Evolutionary conservation across 768 basidiomycete genomes (phyloP).

Genomic region (Macrolepiota fuliginosa): DNA sequence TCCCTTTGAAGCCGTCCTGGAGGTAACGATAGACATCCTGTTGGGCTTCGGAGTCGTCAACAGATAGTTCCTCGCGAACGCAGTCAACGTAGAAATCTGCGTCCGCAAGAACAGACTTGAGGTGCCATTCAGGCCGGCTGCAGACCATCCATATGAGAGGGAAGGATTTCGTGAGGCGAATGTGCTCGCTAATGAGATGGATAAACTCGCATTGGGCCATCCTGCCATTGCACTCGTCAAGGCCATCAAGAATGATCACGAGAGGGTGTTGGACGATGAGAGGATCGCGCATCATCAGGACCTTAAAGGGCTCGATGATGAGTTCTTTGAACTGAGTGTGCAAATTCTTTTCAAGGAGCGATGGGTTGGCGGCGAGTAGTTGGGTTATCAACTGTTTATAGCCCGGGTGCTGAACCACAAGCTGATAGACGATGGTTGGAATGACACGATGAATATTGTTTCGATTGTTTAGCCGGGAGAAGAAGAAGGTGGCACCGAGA

Average conservation of each 20-base stretch:
- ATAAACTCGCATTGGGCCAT: conserved; percentile 1
- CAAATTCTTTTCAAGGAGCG: background rate
- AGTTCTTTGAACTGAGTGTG: background rate
- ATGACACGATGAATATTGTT: background rate
- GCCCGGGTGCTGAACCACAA: background rate
- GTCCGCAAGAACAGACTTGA: background rate
- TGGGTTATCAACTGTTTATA: background rate
- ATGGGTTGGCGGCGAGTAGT: background rate
- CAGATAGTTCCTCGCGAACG: background rate
- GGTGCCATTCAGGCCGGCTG: background rate
- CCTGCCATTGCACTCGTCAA: conserved; percentile 1
- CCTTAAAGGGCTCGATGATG: background rate
- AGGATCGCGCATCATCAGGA: background rate
- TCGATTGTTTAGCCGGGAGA: background rate
- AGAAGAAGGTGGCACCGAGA: conserved; percentile 10
- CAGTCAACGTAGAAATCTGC: background rate
- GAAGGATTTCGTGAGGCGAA: background rate
- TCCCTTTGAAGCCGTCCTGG: background rate
- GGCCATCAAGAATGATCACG: conserved; percentile 2
- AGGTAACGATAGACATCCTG: background rate
- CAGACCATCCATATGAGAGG: background rate
- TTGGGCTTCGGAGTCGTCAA: background rate
- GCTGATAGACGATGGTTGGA: conserved; percentile 1
- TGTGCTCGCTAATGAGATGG: background rate
- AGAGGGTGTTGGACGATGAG: background rate